Conservation (phyloP, 768 basidiomycete genomes). For the Phylloporus rhodoxanthus region DNA sequence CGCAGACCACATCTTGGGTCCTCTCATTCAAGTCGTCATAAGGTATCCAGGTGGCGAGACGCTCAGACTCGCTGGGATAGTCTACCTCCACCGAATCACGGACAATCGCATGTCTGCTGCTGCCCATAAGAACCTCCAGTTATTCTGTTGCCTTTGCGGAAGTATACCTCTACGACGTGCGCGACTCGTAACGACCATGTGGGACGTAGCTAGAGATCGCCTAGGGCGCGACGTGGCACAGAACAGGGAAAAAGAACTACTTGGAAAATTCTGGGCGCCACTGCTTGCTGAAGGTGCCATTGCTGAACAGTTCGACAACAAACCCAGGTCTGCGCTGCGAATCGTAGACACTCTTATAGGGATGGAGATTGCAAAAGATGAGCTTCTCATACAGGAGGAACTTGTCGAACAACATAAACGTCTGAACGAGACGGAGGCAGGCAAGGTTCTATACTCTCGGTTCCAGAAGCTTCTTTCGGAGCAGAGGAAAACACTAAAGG, state of each 20-base stretch:
- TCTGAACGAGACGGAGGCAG: conserved; percentile 22
- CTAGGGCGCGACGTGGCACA: neutral
- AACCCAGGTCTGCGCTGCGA: no score
- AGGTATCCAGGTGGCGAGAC: conserved; percentile 3
- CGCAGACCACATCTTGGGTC: no score
- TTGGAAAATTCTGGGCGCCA: conserved; percentile 8
- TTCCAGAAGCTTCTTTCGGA: conserved; percentile 15
- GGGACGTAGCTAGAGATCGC: conserved; percentile 17
- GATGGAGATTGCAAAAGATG: neutral
- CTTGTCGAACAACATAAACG: conserved; percentile 7
- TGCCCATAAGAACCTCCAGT: conserved; percentile 24
- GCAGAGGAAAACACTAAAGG: conserved; percentile 11
- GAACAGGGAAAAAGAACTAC: neutral
- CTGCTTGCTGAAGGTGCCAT: conserved; percentile 3
- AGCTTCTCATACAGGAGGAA: conserved; percentile 13
- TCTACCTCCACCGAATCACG: conserved; percentile 33
- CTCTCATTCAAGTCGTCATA: neutral
- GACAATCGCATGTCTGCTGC: conserved; percentile 32
- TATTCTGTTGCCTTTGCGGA: conserved; percentile 33
- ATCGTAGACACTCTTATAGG: neutral
- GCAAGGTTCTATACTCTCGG: conserved; percentile 13
- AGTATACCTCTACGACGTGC: conserved; percentile 4
- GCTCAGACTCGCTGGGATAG: conserved; percentile 24
- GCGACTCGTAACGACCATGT: conserved; percentile 35
- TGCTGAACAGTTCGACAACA: neutral